Base-by-base conservation (phyloP, 495 filamentous ascomycete species). In the Penicillium samsonianum region DNA sequence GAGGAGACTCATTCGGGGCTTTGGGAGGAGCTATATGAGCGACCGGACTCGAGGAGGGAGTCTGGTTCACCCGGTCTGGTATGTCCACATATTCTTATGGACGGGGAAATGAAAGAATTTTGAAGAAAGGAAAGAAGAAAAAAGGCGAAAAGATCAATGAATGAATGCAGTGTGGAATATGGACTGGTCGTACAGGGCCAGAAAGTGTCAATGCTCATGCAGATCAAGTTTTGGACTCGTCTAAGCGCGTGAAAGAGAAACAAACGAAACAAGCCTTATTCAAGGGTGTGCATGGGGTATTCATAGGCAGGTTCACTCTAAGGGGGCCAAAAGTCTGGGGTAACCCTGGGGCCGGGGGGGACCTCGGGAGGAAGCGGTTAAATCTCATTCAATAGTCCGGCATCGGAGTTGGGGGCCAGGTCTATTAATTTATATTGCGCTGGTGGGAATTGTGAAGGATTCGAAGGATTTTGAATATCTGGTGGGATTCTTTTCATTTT, bases 21-120 rank as follows among this genome's bases (percentile, higher is more conserved):
- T 48, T 20, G 7, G 10, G n/a, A 48, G 45, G n/a, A 28, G 25
- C 5, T 30, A 17, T 14, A 31, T 48, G 45, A 33, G 45, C 10
- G 26, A 48, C 45, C 26, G 45, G 28, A 48, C 45, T 48, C 45
- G 45, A 46, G 4, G 5, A 38, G 30, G 42, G 42, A 56, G 45
- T 48, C 45, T 43, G 22, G 31, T 31, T 53, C 62, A 65, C 52
- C 62, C 55, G 16, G 65, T 67, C 25, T 67, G 65, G 31, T 65
- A 62, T 52, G 53, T 31, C 33, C 44, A 67, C 64, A 67, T 67
- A 47, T 35, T 59, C 55, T 35, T 20, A 51, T 16, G 16, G 31
- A 42, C 11, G 53, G 30, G 44, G 38, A 30, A 17, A 16, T 41
- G 33, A 47, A 47, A 30, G 28, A 20, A n/a, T 26, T 33, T 20